A percentile compares a stretch with the other conserved stretches of the same genome.
Evolutionary conservation across 768 basidiomycete species (phyloP).

Genomic region (Lentinus tigrinus): DNA sequence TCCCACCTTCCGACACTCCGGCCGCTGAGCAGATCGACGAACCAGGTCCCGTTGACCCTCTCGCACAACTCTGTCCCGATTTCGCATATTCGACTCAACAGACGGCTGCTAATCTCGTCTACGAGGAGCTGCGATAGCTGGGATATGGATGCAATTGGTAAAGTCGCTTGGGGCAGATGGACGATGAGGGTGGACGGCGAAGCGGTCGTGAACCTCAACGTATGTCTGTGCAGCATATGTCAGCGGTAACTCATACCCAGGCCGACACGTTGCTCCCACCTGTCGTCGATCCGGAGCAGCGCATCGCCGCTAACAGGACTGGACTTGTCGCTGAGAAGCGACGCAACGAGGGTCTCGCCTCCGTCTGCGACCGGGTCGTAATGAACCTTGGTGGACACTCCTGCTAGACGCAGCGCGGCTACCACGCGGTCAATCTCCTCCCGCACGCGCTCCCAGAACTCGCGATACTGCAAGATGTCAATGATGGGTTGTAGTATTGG

Average conservation of each 20-base stretch:
- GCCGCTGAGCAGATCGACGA: constrained; percentile 70
- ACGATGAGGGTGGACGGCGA: constrained; percentile 78
- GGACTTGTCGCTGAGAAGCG: constrained; percentile 40
- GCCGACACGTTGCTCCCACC: constrained; percentile 39
- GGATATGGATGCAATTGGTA: constrained; percentile 70
- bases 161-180: constrained; percentile 77
- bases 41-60: constrained; percentile 60
- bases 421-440: constrained; percentile 54
- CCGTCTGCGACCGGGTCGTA: constrained; percentile 69
- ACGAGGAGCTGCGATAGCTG: constrained; percentile 72
- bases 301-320: constrained; percentile 69
- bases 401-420: constrained; percentile 47
- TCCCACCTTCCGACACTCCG: constrained; percentile 75
- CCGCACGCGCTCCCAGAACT: constrained; percentile 65
- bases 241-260: neutral
- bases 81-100: constrained; percentile 68
- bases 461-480: constrained; percentile 76
- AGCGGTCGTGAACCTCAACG: constrained; percentile 70
- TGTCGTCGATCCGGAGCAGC: constrained; percentile 64
- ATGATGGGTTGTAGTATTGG: constrained; percentile 71
- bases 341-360: constrained; percentile 54
- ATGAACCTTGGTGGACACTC: constrained; percentile 54
- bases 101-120: constrained; percentile 74
- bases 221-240: constrained; percentile 47
- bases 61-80: constrained; percentile 59